Base-by-base conservation (phyloP, 345 rosid species). In the Populus davidiana region DNA sequence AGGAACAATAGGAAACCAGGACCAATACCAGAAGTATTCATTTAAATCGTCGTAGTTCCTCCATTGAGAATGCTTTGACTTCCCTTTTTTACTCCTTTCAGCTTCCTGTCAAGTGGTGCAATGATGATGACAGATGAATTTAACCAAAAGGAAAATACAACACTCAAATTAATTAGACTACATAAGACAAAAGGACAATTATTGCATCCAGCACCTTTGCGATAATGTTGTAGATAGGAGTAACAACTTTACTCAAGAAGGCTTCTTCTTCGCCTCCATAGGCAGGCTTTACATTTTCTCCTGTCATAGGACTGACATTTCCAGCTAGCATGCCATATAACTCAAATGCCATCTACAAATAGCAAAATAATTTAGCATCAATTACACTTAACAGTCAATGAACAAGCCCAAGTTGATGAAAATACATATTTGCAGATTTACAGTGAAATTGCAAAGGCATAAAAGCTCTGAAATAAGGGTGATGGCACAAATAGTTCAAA, bases 251-350 rank as follows among this genome's bases (percentile, higher is more conserved):
- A 39, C 61, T 89, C 91, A 96, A 79, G 89, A 94, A 96, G 75
- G 97, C 98, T 83, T 96, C 99, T 69, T 96, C 95, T 83, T 91
- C 97, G 61, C 98, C 97, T 79, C 97, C 97, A 87, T 96, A 96
- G 52, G 97, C 97, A 67, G 99, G 99, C 85, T 91, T 92, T 54
- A 94, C 92, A 87, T 96, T 92, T 86, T 96, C 98, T 62, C 99
- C 99, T 0, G 99, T 96, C 97, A 89, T 89, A 50, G 97, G 94
- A 86, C 98, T 96, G 74, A 96, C 94, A 81, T 91, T 94, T 76
- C 98, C 98, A 83, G 99, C 98, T 74, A 96, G 90, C 97, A 94
- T 90, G 52, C 97, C 98, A 88, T 94, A 96, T 65, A 96, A 87
- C 84, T 96, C 99, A 83, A 92, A 96, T 10, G 99, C 99, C 98